A percentile compares a stretch with the other conserved stretches of the same genome.
phyloP scores from a whole-genome alignment of 2,329 filamentous ascomycete species.

The Blastomyces silverae region DNA sequence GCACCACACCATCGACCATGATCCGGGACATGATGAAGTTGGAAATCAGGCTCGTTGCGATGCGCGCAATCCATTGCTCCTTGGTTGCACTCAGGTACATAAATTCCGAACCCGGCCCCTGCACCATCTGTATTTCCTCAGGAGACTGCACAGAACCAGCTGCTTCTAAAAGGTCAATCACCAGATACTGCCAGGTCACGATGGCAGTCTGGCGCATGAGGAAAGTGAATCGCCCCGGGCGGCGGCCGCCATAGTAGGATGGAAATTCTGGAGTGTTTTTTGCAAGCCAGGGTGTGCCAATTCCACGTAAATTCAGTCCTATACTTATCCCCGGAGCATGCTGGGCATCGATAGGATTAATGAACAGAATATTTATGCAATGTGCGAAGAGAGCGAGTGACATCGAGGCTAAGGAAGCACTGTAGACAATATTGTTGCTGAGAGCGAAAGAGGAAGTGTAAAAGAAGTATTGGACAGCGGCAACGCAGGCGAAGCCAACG shows the following conservation, averaged over 20 bases:
- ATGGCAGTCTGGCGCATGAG: constrained; percentile 23
- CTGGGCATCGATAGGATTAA: constrained; percentile 1
- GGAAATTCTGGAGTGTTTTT: constrained; percentile 23
- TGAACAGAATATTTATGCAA: not conserved
- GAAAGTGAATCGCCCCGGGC: constrained; percentile 17
- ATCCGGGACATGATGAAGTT: not conserved
- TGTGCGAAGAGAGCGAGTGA: not conserved
- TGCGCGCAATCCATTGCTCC: constrained; percentile 20
- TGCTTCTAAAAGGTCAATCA: constrained; percentile 17
- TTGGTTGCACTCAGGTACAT: constrained; percentile 11
- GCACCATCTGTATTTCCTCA: not conserved
- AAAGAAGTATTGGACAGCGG: not conserved
- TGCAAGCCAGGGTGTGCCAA: constrained; percentile 24
- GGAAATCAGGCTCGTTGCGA: constrained; percentile 15
- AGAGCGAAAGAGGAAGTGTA: not conserved
- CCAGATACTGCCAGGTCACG: constrained; percentile 23
- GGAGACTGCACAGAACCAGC: constrained; percentile 9
- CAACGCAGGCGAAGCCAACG: not conserved
- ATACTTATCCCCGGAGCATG: not conserved
- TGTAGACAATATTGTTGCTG: not conserved
- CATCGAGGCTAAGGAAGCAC: not conserved
- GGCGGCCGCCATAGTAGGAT: constrained; percentile 13
- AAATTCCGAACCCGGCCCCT: constrained; percentile 12
- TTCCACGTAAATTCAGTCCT: constrained; percentile 20
- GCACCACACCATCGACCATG: not conserved